Evolutionary conservation across 2,329 filamentous ascomycete genomes (phyloP).

Genomic region (Ramularia collo-cygni): DNA sequence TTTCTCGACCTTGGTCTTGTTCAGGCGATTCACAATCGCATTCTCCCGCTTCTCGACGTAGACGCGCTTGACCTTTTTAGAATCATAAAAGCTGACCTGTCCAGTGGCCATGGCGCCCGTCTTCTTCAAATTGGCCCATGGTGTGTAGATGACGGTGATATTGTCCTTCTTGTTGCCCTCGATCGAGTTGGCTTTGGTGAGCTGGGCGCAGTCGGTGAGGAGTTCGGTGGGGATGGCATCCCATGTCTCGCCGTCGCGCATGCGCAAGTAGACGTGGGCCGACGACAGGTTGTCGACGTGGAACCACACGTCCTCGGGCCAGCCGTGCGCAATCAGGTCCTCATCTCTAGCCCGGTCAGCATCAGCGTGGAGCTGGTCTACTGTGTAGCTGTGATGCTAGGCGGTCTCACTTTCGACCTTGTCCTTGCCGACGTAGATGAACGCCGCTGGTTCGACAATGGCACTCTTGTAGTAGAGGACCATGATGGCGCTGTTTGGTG

Average conservation of each 20-base stretch:
- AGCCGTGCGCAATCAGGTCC: constrained; percentile 88
- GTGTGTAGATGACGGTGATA: constrained; percentile 92
- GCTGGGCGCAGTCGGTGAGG: constrained; percentile 82
- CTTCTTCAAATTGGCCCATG: constrained; percentile 94
- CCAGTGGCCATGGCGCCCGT: constrained; percentile 92
- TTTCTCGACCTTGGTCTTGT: constrained; percentile 89
- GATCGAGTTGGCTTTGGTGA: constrained; percentile 98
- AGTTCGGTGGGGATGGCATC: constrained; percentile 69
- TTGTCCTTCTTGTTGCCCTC: constrained; percentile 99
- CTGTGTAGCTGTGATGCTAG: constrained; percentile 21
- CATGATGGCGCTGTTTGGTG: constrained; percentile 61
- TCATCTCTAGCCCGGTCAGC: constrained; percentile 66
- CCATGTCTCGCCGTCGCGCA: constrained; percentile 72
- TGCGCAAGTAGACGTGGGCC: constrained; percentile 89
- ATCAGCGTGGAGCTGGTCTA: too few relatives aligned
- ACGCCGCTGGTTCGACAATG: constrained; percentile 71
- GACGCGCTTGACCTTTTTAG: constrained; percentile 74
- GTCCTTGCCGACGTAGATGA: constrained; percentile 96
- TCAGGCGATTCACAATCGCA: constrained; percentile 88
- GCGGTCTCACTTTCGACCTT: constrained; percentile 82
- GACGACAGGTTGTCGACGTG: constrained; percentile 96
- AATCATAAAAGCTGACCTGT: constrained; percentile 91
- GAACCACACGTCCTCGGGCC: constrained; percentile 97
- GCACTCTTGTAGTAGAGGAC: constrained; percentile 95
- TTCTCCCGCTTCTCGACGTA: constrained; percentile 79